Base-by-base conservation (phyloP, 202 grass and related monocot species). In the Panicum hallii region DNA sequence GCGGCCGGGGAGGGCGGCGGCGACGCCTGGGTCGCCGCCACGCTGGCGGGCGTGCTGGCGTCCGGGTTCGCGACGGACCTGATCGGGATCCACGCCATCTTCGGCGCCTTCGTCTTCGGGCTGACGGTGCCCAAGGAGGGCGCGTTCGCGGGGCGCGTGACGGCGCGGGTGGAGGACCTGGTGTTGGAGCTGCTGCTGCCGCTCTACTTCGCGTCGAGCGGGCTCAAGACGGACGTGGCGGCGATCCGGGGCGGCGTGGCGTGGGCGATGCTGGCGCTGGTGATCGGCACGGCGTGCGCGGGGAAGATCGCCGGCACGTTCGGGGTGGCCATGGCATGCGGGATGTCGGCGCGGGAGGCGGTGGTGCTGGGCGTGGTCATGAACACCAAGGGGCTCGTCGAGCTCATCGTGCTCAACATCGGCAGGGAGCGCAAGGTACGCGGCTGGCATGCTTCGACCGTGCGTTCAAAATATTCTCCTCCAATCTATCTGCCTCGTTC, bases 51-150 rank as follows among this genome's bases (percentile, higher is more conserved):
- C 1, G 90, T 95, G 0, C 79, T 98, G 0, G 79, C 80, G 0
- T 93, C 95, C 0, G 93, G 89, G 1, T 83, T 95, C 7, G 77
- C 88, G 46, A 95, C 95, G 1, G 95, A 95, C 78, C 70, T 87
- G 67, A 93, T 98, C 47, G 95, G 93, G 3, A 93, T 98, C 84
- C 95, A 98, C 88, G 80, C 93, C 43, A 94, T 93, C 86, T 98
- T 98, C 64, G 93, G 93, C 5, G 95, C 85, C 4, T 98, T 98
- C 82, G 91, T 95, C 5, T 98, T 95, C 74, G 93, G 95, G 4
- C 72, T 98, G 4, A 89, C 83, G 6, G 90, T 98, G 63, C 93
- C 95, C 50, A 98, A 95, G 80, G 89, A 93, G 7, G 95, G 91
- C 0, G 75, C 70, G n/a, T 91, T 98, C 84, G 90, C 92, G 0